Percentiles rank a stretch among this genome's conserved stretches.
Evolutionary conservation across 75 land plant species (phyloP).

Genomic region (Sequoia sempervirens): DNA sequence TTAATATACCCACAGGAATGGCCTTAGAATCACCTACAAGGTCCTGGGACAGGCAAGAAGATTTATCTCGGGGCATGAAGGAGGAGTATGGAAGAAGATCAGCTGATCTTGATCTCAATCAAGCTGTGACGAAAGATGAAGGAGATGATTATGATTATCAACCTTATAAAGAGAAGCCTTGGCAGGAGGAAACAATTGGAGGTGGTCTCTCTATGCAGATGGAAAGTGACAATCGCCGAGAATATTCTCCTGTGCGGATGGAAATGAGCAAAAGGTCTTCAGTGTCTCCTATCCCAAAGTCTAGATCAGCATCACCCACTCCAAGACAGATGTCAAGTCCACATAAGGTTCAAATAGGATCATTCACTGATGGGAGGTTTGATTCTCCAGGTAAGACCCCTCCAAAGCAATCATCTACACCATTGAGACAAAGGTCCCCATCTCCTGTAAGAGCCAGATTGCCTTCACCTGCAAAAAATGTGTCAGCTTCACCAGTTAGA

Average conservation of each 20-base stretch:
- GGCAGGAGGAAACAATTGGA: neutral
- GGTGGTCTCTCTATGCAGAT: neutral
- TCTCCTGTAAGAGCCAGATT: slow-evolving; percentile 9
- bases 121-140: slow-evolving; percentile 8
- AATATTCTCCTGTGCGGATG: neutral
- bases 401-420: neutral
- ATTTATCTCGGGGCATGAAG: neutral
- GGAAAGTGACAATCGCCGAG: neutral
- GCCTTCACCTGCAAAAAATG: slow-evolving; percentile 9
- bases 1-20: neutral
- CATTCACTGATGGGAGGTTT: neutral
- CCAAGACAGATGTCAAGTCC: neutral
- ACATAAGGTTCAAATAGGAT: neutral
- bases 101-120: slow-evolving; percentile 9
- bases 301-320: neutral
- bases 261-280: neutral
- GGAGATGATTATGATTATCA: slow-evolving; percentile 9
- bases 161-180: neutral
- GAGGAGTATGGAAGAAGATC: slow-evolving; percentile 7
- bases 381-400: neutral
- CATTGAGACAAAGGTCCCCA: slow-evolving; percentile 4
- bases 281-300: neutral
- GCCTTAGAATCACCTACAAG: slow-evolving; percentile 4
- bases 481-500: neutral
- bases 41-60: neutral